phyloP scores from a whole-genome alignment of 768 basidiomycete species.

The Russula foetens region DNA sequence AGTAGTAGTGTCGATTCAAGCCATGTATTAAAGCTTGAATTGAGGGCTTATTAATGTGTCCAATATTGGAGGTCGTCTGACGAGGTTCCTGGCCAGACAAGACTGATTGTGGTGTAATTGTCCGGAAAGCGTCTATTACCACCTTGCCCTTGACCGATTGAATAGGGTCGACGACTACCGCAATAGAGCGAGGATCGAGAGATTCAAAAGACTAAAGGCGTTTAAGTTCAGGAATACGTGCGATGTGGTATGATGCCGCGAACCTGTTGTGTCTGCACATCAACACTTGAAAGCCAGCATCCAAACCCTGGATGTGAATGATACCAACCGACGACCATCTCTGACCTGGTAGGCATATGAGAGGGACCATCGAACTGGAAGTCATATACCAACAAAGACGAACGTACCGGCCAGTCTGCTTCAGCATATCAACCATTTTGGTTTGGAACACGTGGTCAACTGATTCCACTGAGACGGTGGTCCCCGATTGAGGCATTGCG shows the following conservation, averaged over 20 bases:
- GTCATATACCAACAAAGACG: background rate
- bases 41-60: slow-evolving; percentile 98
- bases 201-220: slow-evolving; percentile 83
- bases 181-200: slow-evolving; percentile 87
- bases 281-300: slow-evolving; percentile 97
- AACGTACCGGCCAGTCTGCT: slow-evolving; percentile 91
- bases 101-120: slow-evolving; percentile 87
- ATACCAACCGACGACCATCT: slow-evolving; percentile 99
- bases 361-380: background rate
- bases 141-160: slow-evolving; percentile 99
- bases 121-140: slow-evolving; percentile 97
- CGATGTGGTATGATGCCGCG: slow-evolving; percentile 18
- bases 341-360: slow-evolving; percentile 47
- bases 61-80: slow-evolving; percentile 97
- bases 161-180: slow-evolving; percentile 97
- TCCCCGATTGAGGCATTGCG: slow-evolving; percentile 98
- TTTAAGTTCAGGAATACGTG: background rate
- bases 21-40: slow-evolving; percentile 98
- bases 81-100: slow-evolving; percentile 90
- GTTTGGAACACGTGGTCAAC: slow-evolving; percentile 98
- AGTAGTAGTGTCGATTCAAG: slow-evolving; percentile 96
- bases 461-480: slow-evolving; percentile 94
- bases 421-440: slow-evolving; percentile 98
- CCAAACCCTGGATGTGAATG: slow-evolving; percentile 99
- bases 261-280: slow-evolving; percentile 98